phyloP scores from a whole-genome alignment of 129 eudicot species.

The carrot (Daucus carota) region DNA sequence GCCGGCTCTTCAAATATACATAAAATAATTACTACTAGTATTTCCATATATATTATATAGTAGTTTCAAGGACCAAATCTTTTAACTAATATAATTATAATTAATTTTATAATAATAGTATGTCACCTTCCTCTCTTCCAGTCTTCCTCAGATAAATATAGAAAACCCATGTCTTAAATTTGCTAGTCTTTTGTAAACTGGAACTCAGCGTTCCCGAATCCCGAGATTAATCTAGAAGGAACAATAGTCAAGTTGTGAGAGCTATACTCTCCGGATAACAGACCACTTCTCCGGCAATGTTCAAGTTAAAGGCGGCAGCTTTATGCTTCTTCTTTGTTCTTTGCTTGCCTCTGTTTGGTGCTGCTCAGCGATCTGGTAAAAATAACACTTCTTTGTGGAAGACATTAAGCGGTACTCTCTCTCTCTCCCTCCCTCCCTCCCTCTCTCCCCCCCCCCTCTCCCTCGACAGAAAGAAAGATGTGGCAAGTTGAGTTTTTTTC shows the following conservation, averaged over 20 bases:
- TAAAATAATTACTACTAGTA: not conserved
- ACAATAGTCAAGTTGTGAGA: not conserved
- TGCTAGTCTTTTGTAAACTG: not conserved
- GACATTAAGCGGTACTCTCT: not conserved
- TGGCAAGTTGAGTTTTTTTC: not conserved
- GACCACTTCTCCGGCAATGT: not conserved
- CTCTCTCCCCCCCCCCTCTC: not conserved
- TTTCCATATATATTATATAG: too few relatives aligned
- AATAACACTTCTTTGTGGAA: slow-evolving; percentile 6
- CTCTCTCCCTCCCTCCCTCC: not conserved
- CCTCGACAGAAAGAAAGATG: not conserved
- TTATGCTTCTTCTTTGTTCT: slow-evolving; percentile 22
- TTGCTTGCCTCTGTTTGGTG: slow-evolving; percentile 15
- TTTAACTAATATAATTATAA: not conserved
- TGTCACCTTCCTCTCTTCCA: not conserved
- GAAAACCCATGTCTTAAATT: not conserved
- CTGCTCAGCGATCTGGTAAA: slow-evolving; percentile 28
- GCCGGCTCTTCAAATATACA: not conserved
- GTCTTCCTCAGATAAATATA: too few relatives aligned
- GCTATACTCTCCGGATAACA: not conserved
- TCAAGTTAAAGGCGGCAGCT: not conserved
- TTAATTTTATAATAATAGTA: slow-evolving; percentile 3
- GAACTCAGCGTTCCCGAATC: not conserved
- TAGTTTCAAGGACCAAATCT: not conserved
- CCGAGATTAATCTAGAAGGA: not conserved